Evolutionary conservation across 177 flowering plant genomes (phyloP).

Genomic region (Vitis hybrid): DNA sequence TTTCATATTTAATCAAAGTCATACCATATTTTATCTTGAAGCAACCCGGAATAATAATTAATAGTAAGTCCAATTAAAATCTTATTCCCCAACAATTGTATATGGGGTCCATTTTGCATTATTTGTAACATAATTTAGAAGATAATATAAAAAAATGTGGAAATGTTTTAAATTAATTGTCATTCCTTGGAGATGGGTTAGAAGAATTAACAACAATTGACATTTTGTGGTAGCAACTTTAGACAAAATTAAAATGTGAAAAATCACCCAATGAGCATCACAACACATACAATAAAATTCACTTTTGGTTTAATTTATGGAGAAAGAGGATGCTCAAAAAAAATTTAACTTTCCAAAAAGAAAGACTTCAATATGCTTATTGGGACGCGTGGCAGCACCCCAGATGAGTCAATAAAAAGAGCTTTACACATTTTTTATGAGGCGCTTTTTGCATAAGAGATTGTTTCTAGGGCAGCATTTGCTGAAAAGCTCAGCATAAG

Average conservation of each 20-base stretch:
- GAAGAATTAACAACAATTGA: not conserved
- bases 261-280: too few species aligned
- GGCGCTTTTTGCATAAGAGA: not conserved
- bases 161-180: constrained; percentile 7
- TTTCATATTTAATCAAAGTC: too few species aligned
- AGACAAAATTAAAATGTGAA: too few species aligned
- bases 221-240: not conserved
- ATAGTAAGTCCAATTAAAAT: not conserved
- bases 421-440: not conserved
- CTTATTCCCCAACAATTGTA: constrained; percentile 5
- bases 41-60: not conserved
- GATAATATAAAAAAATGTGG: constrained; percentile 19
- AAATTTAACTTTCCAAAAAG: not conserved
- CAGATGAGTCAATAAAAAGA: not conserved
- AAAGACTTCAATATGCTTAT: not conserved
- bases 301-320: too few species aligned
- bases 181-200: not conserved
- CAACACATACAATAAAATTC: too few species aligned
- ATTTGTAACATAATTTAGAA: constrained; percentile 13
- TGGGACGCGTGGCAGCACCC: constrained; percentile 18
- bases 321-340: too few species aligned
- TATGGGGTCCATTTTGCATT: constrained; percentile 22
- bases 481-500: not conserved
- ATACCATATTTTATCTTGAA: too few species aligned
- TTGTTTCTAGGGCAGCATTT: constrained; percentile 1